phyloP scores from a whole-genome alignment of 805 yeast genomes.

The Cyberlindnera amylophila region DNA sequence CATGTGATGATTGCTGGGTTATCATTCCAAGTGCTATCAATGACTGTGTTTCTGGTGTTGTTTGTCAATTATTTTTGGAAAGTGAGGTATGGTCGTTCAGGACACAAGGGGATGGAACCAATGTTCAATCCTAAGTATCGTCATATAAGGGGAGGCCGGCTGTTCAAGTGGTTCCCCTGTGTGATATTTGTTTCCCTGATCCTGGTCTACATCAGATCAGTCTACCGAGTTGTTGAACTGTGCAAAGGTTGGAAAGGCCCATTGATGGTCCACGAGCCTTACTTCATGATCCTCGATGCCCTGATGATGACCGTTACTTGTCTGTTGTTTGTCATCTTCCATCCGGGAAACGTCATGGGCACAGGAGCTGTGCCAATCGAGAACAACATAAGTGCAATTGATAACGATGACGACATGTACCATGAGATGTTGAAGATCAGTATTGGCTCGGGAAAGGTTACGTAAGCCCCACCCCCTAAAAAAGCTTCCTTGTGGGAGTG shows the following conservation, averaged over 20 bases:
- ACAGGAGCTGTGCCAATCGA: background rate
- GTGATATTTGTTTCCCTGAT: constrained; percentile 45
- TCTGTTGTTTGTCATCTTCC: constrained; percentile 39
- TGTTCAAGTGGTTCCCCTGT: constrained; percentile 41
- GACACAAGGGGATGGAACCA: constrained; percentile 26
- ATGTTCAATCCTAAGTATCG: constrained; percentile 35
- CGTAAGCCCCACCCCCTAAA: too few relatives aligned
- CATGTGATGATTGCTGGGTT: constrained; percentile 75
- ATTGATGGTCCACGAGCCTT: constrained; percentile 56
- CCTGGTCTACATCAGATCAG: constrained; percentile 60
- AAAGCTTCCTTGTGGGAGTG: too few relatives aligned
- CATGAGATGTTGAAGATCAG: too few relatives aligned
- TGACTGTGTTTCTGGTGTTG: constrained; percentile 54
- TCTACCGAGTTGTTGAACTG: constrained; percentile 70
- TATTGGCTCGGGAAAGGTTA: too few relatives aligned
- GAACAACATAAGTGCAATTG: too few relatives aligned
- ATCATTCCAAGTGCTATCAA: constrained; percentile 68
- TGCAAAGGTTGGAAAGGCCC: constrained; percentile 69
- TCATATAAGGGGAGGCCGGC: constrained; percentile 31
- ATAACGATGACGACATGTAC: too few relatives aligned
- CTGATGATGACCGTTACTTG: constrained; percentile 54
- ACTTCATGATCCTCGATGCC: constrained; percentile 58
- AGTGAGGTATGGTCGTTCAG: constrained; percentile 30
- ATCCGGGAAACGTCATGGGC: constrained; percentile 1
- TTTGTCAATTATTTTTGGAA: constrained; percentile 44